Percentiles rank a stretch among this genome's conserved stretches.
phyloP scores from a whole-genome alignment of 257 asterid genomes.

The Sherardia arvensis region DNA sequence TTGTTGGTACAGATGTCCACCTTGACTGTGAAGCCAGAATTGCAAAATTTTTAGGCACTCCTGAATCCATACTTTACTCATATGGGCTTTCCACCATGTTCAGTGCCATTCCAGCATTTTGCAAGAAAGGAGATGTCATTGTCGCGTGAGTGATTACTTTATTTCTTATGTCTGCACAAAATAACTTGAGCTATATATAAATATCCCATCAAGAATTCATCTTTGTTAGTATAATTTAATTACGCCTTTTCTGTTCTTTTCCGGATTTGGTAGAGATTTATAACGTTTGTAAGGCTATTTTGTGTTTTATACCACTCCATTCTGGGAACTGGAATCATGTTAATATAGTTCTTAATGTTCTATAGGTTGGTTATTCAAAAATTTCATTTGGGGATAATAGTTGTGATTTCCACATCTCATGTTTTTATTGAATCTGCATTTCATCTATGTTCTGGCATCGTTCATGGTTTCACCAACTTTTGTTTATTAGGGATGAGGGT shows the following conservation, averaged over 20 bases:
- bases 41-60: slow-evolving; percentile 87
- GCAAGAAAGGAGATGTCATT: slow-evolving; percentile 89
- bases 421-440: not conserved
- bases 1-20: slow-evolving; percentile 68
- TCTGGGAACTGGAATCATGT: not conserved
- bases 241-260: no score
- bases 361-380: not conserved
- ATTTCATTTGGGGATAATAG: not conserved
- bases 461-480: slow-evolving; percentile 6
- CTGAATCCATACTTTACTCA: slow-evolving; percentile 83
- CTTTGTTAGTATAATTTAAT: no score
- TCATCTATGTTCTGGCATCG: not conserved
- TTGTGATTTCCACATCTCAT: not conserved
- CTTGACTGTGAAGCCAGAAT: slow-evolving; percentile 96
- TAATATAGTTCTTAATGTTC: not conserved
- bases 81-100: slow-evolving; percentile 97
- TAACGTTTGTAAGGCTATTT: no score
- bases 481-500: slow-evolving; percentile 76
- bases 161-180: not conserved
- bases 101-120: slow-evolving; percentile 94
- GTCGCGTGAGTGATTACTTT: slow-evolving; percentile 57
- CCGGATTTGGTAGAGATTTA: no score
- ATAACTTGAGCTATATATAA: not conserved
- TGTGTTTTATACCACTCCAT: not conserved
- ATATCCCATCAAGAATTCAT: not conserved